Percentiles rank a stretch among this genome's conserved stretches.
phyloP scores from a whole-genome alignment of 331 rosid species.

The Cydonia oblonga region DNA sequence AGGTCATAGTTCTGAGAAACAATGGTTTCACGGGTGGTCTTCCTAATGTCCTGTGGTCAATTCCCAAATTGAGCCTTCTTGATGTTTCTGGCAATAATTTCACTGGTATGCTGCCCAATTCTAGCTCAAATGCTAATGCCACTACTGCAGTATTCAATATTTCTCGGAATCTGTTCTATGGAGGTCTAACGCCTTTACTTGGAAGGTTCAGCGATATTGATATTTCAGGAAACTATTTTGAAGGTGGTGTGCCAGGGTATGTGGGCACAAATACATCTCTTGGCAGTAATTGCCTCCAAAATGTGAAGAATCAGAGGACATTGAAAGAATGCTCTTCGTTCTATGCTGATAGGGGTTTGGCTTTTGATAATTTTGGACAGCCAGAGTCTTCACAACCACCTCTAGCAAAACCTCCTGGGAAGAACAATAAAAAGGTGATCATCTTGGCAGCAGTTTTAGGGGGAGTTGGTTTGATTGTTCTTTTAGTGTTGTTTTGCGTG shows the following conservation, averaged over 20 bases:
- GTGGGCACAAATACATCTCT: conserved; percentile 32
- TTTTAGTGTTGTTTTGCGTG: conserved; percentile 28
- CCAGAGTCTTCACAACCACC: conserved; percentile 33
- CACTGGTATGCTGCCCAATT: conserved; percentile 53
- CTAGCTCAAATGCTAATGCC: conserved; percentile 25
- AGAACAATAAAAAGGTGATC: conserved; percentile 46
- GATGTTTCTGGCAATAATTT: conserved; percentile 67
- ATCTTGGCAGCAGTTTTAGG: conserved; percentile 70
- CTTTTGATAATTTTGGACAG: conserved; percentile 53
- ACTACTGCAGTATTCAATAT: conserved; percentile 33
- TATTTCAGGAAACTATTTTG: conserved; percentile 63
- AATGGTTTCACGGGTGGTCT: conserved; percentile 46
- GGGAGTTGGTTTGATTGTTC: conserved; percentile 43
- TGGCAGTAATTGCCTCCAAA: conserved; percentile 57
- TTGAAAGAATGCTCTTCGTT: conserved; percentile 44
- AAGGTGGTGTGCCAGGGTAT: conserved; percentile 48
- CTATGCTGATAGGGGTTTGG: conserved; percentile 50
- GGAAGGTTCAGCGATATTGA: conserved; percentile 49
- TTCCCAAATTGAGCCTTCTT: conserved; percentile 45
- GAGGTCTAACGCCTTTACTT: conserved; percentile 39
- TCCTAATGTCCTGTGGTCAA: conserved; percentile 49
- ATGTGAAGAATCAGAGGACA: conserved; percentile 42
- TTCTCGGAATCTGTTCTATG: conserved; percentile 64
- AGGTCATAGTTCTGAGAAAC: conserved; percentile 37
- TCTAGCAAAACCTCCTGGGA: conserved; percentile 17